A percentile compares a stretch with the other conserved stretches of the same genome.
phyloP scores from a whole-genome alignment of 805 yeast species.

The Metahyphopichia silvanorum region DNA sequence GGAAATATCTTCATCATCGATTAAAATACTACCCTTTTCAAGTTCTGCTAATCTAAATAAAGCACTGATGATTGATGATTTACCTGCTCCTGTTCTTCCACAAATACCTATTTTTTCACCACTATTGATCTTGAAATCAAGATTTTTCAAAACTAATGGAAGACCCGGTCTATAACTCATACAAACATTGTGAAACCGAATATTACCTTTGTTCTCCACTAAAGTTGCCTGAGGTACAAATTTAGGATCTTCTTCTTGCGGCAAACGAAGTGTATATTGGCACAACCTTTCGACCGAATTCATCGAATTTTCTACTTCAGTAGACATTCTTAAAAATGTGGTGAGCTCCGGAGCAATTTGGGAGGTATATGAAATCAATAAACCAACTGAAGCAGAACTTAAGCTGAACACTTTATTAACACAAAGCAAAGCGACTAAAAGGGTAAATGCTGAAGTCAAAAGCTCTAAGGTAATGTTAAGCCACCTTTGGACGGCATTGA shows the following conservation, averaged over 20 bases:
- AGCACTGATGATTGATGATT: conserved; percentile 14
- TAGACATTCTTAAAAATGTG: conserved; percentile 55
- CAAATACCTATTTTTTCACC: conserved; percentile 14
- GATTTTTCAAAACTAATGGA: conserved; percentile 7
- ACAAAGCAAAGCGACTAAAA: conserved; percentile 41
- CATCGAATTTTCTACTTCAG: conserved; percentile 70
- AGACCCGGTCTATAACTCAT: conserved; percentile 15
- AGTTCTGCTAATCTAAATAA: conserved; percentile 11
- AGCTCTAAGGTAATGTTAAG: conserved; percentile 57
- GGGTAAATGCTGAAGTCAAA: conserved; percentile 47
- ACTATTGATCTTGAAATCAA: conserved; percentile 5
- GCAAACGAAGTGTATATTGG: conserved; percentile 14
- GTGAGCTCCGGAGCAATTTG: conserved; percentile 54
- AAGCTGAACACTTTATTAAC: conserved; percentile 15
- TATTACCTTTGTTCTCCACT: conserved; percentile 25
- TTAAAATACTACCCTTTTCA: conserved; percentile 7
- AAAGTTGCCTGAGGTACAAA: conserved; percentile 20
- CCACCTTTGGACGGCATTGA: conserved; percentile 71
- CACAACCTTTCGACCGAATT: conserved; percentile 61
- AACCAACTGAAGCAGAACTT: conserved; percentile 55
- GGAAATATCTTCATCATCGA: conserved; percentile 11
- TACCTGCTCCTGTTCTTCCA: conserved; percentile 18
- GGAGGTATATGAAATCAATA: conserved; percentile 57
- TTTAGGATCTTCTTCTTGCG: conserved; percentile 22
- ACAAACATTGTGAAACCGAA: conserved; percentile 19